phyloP scores from a whole-genome alignment of 75 land plant species.

The Cupressus sempervirens region DNA sequence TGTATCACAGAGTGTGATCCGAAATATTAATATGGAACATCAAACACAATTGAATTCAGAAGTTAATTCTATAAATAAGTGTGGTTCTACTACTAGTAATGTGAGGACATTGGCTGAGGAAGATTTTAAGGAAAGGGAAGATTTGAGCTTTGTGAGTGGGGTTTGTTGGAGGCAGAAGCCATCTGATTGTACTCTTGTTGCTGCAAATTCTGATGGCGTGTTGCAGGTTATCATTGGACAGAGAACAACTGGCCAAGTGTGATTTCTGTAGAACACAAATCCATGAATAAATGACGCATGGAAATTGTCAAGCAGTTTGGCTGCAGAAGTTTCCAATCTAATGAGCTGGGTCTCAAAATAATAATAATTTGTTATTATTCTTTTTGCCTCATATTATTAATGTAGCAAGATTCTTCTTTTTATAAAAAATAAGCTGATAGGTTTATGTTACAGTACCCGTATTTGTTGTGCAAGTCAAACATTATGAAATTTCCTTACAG shows the following conservation, averaged over 20 bases:
- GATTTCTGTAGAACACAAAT: not conserved
- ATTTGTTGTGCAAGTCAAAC: no score
- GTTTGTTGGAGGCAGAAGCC: constrained; percentile 58
- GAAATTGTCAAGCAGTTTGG: not conserved
- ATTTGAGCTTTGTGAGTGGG: constrained; percentile 48
- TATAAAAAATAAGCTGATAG: no score
- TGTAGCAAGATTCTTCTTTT: no score
- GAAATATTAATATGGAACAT: no score
- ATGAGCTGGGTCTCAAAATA: no score
- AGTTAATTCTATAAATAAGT: no score
- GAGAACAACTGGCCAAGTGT: not conserved
- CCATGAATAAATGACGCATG: not conserved
- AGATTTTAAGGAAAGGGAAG: not conserved
- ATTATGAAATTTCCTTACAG: no score
- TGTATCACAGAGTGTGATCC: no score
- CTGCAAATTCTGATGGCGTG: constrained; percentile 68
- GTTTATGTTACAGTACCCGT: no score
- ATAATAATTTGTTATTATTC: no score
- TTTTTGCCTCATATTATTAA: no score
- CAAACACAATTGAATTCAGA: no score
- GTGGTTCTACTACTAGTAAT: not conserved
- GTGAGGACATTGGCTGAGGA: not conserved
- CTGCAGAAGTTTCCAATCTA: not conserved
- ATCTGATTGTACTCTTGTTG: constrained; percentile 45
- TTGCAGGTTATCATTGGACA: constrained; percentile 45